Conservation (phyloP, 2,329 filamentous ascomycete genomes). For the Cercospora zeae-maydis region DNA sequence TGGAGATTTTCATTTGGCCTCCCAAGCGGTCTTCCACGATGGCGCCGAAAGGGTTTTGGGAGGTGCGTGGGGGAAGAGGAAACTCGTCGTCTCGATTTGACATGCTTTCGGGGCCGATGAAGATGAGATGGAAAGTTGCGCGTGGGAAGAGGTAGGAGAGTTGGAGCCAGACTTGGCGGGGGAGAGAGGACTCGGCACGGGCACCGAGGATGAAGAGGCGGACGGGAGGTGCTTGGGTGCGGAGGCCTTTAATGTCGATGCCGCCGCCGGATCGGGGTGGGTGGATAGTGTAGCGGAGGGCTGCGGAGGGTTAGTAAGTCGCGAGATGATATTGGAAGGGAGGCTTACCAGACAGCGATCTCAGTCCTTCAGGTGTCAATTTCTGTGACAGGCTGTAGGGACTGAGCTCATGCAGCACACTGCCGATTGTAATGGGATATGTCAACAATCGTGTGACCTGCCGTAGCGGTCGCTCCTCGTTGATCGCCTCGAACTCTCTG, state of each 20-base stretch:
- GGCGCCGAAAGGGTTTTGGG: conserved; percentile 87
- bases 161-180: conserved; percentile 90
- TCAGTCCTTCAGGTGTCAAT: conserved; percentile 81
- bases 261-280: conserved; percentile 77
- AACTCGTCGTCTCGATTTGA: conserved; percentile 89
- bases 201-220: conserved; percentile 91
- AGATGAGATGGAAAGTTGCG: conserved; percentile 82
- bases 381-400: conserved; percentile 81
- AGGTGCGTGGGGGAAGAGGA: conserved; percentile 79
- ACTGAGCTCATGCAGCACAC: conserved; percentile 88
- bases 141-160: conserved; percentile 92
- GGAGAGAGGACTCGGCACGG: conserved; percentile 93
- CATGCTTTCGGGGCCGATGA: conserved; percentile 96
- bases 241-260: conserved; percentile 70
- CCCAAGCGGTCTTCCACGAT: conserved; percentile 88
- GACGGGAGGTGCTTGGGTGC: conserved; percentile 80
- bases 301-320: conserved; percentile 43
- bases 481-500: conserved; percentile 83
- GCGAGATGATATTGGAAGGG: not conserved
- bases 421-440: conserved; percentile 88
- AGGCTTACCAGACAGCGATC: conserved; percentile 81
- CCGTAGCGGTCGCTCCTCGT: conserved; percentile 83
- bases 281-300: conserved; percentile 88
- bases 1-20: conserved; percentile 90
- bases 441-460: conserved; percentile 91